Evolutionary conservation across 495 filamentous ascomycete species (phyloP), one percentile per base, ranked within the genome.

Genomic region (Amniculicola lignicola): DNA sequence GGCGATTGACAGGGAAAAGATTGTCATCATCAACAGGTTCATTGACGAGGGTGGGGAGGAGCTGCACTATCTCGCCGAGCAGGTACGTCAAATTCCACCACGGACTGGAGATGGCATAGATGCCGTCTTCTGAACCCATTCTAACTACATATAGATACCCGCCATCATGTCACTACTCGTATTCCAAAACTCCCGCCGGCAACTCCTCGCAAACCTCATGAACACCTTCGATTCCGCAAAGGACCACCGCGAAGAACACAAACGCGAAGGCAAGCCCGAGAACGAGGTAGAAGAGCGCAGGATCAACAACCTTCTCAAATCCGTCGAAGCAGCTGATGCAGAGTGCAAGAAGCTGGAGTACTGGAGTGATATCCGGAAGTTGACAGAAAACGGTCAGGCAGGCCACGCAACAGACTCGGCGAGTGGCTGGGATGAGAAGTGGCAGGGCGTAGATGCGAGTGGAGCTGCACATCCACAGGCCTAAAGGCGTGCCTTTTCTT

Each of bases 1-100:
- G 1, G 76, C 86, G 1, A 87, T 99, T 39, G 94, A 99, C 65
- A 79, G 94, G 10, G 90, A 97, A 72, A 96, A 89, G 71, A 80
- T 92, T 44, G 84, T 90, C 53, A 86, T 82, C 0, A 75, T 96
- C 23, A 80, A 82, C 52, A 85, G 76, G 47, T 99, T 96, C 67
- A 69, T 96, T 3, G 72, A 82, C n/a, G 75, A 90, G 25, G 88
- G 82, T 19, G 84, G 84, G 2, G 87, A 92, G 9, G 91, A 96
- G 41, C 64, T 96, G 7, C 79, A 75, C 41, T 89, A 93, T 63
- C 71, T 99, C 25, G 76, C 84, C 24, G 80, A 87, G 11, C 77
- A 80, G 66, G 80, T 83, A 58, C 46, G 69, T 52, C 15, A n/a
- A n/a, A n/a, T n/a, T n/a, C n/a, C n/a, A n/a, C n/a, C n/a, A n/a